These are phyloP conservation scores for Tetrapyrgos nigripes DNA, from an alignment of 1,284 basidiomycete species.

Conservation along the genomic window DNA sequence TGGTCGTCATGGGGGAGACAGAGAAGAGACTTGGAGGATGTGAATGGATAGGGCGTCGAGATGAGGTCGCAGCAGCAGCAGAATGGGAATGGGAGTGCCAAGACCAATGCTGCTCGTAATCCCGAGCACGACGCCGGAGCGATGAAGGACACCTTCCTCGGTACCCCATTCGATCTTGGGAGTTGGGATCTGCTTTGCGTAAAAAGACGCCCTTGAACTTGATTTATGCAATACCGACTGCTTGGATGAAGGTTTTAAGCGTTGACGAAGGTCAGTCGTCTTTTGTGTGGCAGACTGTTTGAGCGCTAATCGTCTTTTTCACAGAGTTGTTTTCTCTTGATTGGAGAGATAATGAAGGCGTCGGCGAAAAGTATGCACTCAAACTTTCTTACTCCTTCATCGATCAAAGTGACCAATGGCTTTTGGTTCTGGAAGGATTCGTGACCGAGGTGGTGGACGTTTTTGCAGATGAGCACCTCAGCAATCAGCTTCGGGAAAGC, in stretches of 20 bases:
- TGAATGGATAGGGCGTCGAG: too few relatives aligned
- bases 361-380: constrained; percentile 23
- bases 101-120: too few relatives aligned
- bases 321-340: constrained; percentile 35
- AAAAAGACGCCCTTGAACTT: constrained; percentile 33
- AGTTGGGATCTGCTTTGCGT: constrained; percentile 39
- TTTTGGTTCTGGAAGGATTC: constrained; percentile 33
- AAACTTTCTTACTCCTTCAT: constrained; percentile 31
- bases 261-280: constrained; percentile 32
- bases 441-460: constrained; percentile 27
- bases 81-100: too few relatives aligned
- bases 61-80: too few relatives aligned
- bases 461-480: constrained; percentile 14
- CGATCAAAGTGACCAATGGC: constrained; percentile 44
- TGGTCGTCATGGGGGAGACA: too few relatives aligned
- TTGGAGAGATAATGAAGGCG: constrained; percentile 35
- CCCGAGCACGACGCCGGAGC: not conserved
- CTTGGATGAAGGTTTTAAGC: constrained; percentile 29
- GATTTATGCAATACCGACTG: constrained; percentile 36
- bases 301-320: not conserved
- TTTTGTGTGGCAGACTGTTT: not conserved
- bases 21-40: too few relatives aligned
- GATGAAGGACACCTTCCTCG: constrained; percentile 8
- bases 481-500: not conserved
- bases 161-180: constrained; percentile 44